phyloP scores from a whole-genome alignment of 805 yeast genomes.

The Myxozyma monticola region DNA sequence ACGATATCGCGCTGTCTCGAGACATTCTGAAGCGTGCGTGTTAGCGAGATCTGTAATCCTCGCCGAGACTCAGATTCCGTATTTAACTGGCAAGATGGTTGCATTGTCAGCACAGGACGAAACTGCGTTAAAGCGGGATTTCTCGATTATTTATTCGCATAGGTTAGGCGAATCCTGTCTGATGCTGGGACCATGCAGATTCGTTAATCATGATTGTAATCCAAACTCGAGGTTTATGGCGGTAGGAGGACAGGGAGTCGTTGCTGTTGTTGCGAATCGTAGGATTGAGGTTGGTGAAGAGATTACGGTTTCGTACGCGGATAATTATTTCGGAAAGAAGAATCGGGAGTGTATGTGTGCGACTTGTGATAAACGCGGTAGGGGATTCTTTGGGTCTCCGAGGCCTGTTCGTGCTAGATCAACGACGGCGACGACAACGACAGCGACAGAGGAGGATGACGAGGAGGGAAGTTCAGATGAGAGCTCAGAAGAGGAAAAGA shows the following conservation, averaged over 20 bases:
- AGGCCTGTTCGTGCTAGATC: no score
- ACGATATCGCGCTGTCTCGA: conserved; percentile 40
- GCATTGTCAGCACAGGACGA: conserved; percentile 39
- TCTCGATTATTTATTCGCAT: conserved; percentile 46
- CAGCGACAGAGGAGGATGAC: not conserved
- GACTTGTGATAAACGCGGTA: conserved; percentile 42
- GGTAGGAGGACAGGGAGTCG: conserved; percentile 33
- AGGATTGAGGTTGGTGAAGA: conserved; percentile 48
- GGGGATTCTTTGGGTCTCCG: conserved; percentile 23
- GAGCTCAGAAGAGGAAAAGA: not conserved
- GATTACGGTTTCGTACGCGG: conserved; percentile 47
- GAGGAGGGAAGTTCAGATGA: not conserved
- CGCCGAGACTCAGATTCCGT: conserved; percentile 40
- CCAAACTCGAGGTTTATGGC: conserved; percentile 45
- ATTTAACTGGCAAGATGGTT: conserved; percentile 44
- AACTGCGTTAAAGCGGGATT: conserved; percentile 42
- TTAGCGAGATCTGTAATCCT: conserved; percentile 40
- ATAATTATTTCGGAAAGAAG: conserved; percentile 46
- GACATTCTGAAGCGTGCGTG: conserved; percentile 43
- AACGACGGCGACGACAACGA: not conserved
- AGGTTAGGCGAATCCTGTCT: conserved; percentile 41
- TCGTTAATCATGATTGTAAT: conserved; percentile 51
- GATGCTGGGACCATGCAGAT: conserved; percentile 52
- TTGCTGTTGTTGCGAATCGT: conserved; percentile 41
- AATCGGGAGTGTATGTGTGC: conserved; percentile 50